Conservation (phyloP, 805 yeast species). For the Cyberlindnera veronae region DNA sequence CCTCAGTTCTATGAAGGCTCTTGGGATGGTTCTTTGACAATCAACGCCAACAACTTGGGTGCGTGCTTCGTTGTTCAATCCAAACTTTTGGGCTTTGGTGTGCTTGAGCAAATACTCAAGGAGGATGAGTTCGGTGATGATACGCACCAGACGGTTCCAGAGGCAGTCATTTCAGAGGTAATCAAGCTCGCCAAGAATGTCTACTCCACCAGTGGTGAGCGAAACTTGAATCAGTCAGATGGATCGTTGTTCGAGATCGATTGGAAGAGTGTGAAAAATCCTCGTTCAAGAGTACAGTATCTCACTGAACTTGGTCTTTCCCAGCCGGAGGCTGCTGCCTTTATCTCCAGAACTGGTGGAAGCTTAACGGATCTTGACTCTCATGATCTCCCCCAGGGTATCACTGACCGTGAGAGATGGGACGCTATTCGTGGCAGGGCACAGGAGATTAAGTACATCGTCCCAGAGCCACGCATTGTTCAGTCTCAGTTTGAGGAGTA, state of each 20-base stretch:
- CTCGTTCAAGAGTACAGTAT: slow-evolving; percentile 33
- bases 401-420: slow-evolving; percentile 31
- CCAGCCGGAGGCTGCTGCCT: slow-evolving; percentile 28
- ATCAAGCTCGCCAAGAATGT: slow-evolving; percentile 42
- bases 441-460: slow-evolving; percentile 23
- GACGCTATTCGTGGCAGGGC: slow-evolving; percentile 18
- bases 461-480: slow-evolving; percentile 29
- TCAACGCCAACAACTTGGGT: slow-evolving; percentile 18
- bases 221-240: slow-evolving; percentile 30
- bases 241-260: slow-evolving; percentile 35
- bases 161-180: slow-evolving; percentile 42
- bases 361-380: slow-evolving; percentile 26
- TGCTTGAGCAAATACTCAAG: slow-evolving; percentile 33
- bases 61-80: slow-evolving; percentile 37
- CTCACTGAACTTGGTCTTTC: slow-evolving; percentile 30
- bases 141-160: slow-evolving; percentile 31
- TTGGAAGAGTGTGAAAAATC: slow-evolving; percentile 40
- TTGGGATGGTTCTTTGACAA: slow-evolving; percentile 16
- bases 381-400: slow-evolving; percentile 24
- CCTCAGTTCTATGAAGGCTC: slow-evolving; percentile 39
- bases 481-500: slow-evolving; percentile 36
- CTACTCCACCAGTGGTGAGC: slow-evolving; percentile 36
- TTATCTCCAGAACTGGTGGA: slow-evolving; percentile 33
- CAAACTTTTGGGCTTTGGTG: slow-evolving; percentile 37
- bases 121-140: slow-evolving; percentile 26